These are phyloP conservation scores for Trichosanthes cucumerina DNA, from an alignment of 306 rosid genomes.

Conservation along the genomic window DNA sequence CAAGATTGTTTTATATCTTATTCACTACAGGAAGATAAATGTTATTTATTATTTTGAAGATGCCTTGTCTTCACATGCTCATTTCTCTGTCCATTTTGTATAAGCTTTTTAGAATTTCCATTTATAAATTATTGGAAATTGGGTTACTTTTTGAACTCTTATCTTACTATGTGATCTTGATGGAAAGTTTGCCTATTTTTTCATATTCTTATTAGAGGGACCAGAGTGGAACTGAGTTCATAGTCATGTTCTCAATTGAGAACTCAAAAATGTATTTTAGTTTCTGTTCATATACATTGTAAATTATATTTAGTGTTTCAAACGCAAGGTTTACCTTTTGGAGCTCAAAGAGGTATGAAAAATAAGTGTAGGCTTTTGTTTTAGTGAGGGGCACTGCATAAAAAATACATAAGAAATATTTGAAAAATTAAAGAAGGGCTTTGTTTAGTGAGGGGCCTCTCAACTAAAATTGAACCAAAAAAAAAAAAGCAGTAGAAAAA, in stretches of 20 bases:
- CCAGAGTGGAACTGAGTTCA: not conserved
- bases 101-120: not conserved
- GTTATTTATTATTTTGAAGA: not conserved
- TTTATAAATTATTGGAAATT: not conserved
- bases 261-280: not conserved
- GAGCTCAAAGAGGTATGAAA: not conserved
- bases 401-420: too few relatives aligned
- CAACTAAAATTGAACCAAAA: too few relatives aligned
- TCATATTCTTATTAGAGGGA: not conserved
- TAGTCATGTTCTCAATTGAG: not conserved
- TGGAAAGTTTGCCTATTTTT: not conserved
- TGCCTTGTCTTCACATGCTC: not conserved
- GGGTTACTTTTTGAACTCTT: not conserved
- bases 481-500: too few relatives aligned
- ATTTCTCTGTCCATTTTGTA: not conserved
- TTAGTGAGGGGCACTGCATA: not conserved
- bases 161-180: not conserved
- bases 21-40: not conserved
- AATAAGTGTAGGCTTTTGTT: not conserved
- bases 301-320: not conserved
- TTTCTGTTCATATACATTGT: not conserved
- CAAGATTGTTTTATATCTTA: not conserved
- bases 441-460: too few relatives aligned
- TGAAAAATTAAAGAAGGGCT: too few relatives aligned
- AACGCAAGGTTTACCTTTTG: not conserved